Evolutionary conservation across 106 monocot genomes (phyloP).

Genomic region (Dioscorea alata): DNA sequence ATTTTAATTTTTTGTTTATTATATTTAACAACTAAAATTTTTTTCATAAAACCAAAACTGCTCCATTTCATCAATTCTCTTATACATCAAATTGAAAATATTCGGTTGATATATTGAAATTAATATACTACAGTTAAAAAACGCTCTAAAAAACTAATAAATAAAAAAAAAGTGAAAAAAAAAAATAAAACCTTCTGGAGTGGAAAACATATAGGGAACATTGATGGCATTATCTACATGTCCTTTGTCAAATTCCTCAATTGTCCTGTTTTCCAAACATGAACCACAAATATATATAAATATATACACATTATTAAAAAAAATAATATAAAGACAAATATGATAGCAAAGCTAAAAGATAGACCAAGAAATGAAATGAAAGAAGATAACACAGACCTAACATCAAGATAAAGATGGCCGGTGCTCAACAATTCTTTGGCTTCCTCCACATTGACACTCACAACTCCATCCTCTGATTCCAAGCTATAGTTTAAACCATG

Average conservation of each 20-base stretch:
- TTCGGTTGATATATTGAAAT: too few relatives aligned
- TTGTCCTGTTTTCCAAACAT: constrained; percentile 33
- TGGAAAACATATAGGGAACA: constrained; percentile 75
- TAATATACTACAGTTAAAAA: too few relatives aligned
- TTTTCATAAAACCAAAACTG: too few relatives aligned
- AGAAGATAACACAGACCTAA: constrained; percentile 40
- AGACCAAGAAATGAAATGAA: background rate
- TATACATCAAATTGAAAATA: too few relatives aligned
- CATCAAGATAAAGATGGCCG: constrained; percentile 60
- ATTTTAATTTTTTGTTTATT: too few relatives aligned
- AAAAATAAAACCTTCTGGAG: constrained; percentile 34
- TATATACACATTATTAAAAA: background rate
- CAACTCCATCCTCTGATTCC: background rate
- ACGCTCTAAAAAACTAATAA: background rate
- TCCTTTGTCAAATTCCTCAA: constrained; percentile 60
- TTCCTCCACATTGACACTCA: constrained; percentile 42
- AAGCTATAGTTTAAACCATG: constrained; percentile 1
- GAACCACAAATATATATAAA: background rate
- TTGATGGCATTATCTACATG: constrained; percentile 48
- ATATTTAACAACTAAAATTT: too few relatives aligned
- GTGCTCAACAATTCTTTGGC: constrained; percentile 44
- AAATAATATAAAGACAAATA: too few relatives aligned
- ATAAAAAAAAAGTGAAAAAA: background rate
- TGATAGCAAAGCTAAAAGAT: too few relatives aligned
- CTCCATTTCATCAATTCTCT: too few relatives aligned